Conservation (phyloP, 2,329 filamentous ascomycete genomes). For the Neofusicoccum ribis region DNA sequence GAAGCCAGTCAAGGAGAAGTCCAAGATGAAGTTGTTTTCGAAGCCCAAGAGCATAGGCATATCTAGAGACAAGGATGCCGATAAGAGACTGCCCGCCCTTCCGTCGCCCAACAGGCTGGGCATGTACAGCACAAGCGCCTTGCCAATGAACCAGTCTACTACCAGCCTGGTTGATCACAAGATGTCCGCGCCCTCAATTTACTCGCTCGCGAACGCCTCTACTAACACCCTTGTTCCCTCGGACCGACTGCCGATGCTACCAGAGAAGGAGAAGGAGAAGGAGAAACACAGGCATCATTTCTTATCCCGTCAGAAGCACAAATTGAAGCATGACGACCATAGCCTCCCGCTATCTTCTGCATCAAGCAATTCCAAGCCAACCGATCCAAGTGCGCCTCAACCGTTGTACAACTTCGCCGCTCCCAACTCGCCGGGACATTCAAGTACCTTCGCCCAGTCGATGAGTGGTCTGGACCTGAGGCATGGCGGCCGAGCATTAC, state of each 20-base stretch:
- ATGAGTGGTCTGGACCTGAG: slow-evolving; percentile 78
- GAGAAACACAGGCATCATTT: slow-evolving; percentile 77
- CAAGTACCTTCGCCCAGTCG: slow-evolving; percentile 72
- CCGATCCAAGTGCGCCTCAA: slow-evolving; percentile 72
- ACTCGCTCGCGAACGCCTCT: slow-evolving; percentile 74
- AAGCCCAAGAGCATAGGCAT: slow-evolving; percentile 71
- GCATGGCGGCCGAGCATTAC: slow-evolving; percentile 72
- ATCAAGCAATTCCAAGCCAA: slow-evolving; percentile 73
- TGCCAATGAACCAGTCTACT: slow-evolving; percentile 69
- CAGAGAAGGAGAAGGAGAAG: slow-evolving; percentile 60
- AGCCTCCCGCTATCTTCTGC: slow-evolving; percentile 73
- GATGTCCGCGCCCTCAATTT: slow-evolving; percentile 59
- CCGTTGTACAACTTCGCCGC: slow-evolving; percentile 78
- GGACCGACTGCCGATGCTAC: slow-evolving; percentile 45
- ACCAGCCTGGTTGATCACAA: slow-evolving; percentile 65
- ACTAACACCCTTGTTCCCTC: slow-evolving; percentile 71
- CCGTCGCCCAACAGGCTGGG: slow-evolving; percentile 73
- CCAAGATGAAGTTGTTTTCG: slow-evolving; percentile 78
- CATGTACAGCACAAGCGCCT: slow-evolving; percentile 62
- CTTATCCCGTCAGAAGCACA: slow-evolving; percentile 75
- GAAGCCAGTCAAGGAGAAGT: slow-evolving; percentile 68
- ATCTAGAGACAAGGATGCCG: slow-evolving; percentile 61
- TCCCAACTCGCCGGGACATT: slow-evolving; percentile 69
- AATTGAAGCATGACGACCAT: slow-evolving; percentile 70
- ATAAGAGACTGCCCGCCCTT: slow-evolving; percentile 62